Conservation (phyloP, 768 basidiomycete species). For the Russula emetica region DNA sequence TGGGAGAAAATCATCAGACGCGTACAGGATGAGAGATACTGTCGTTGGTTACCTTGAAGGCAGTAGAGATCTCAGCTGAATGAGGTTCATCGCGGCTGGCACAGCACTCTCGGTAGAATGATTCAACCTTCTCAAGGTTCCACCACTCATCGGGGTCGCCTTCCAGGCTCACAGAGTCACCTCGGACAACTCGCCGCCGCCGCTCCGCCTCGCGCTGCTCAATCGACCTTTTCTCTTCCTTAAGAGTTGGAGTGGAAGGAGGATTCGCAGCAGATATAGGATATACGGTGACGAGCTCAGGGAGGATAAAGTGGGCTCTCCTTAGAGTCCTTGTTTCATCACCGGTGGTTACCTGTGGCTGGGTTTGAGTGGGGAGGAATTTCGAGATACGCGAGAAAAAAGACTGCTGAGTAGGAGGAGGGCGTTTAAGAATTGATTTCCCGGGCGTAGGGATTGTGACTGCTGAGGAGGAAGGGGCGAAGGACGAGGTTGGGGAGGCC, state of each 20-base stretch:
- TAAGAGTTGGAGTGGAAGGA: slow-evolving; percentile 71
- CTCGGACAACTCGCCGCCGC: slow-evolving; percentile 58
- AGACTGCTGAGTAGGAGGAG: slow-evolving; percentile 61
- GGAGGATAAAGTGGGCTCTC: slow-evolving; percentile 87
- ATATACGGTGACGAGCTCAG: slow-evolving; percentile 81
- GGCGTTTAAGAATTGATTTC: slow-evolving; percentile 76
- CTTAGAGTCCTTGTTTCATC: slow-evolving; percentile 65
- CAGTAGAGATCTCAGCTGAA: slow-evolving; percentile 58
- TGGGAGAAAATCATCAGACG: slow-evolving; percentile 30
- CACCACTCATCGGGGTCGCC: slow-evolving; percentile 64
- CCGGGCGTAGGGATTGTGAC: slow-evolving; percentile 77
- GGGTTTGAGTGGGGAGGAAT: slow-evolving; percentile 58
- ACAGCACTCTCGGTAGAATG: slow-evolving; percentile 85
- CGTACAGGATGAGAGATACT: slow-evolving; percentile 1
- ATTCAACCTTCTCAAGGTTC: slow-evolving; percentile 77
- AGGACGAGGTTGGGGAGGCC: slow-evolving; percentile 44
- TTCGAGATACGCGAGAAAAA: slow-evolving; percentile 71
- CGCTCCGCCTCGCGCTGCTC: slow-evolving; percentile 72
- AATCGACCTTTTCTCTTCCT: slow-evolving; percentile 77
- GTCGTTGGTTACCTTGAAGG: slow-evolving; percentile 54
- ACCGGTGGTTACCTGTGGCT: slow-evolving; percentile 29
- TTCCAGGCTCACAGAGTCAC: slow-evolving; percentile 39
- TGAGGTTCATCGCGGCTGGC: slow-evolving; percentile 67
- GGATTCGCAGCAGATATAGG: slow-evolving; percentile 83
- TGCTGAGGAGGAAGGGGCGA: slow-evolving; percentile 72